Base-by-base conservation (phyloP, 179 eudicot species). In the Kewa caespitosa region DNA sequence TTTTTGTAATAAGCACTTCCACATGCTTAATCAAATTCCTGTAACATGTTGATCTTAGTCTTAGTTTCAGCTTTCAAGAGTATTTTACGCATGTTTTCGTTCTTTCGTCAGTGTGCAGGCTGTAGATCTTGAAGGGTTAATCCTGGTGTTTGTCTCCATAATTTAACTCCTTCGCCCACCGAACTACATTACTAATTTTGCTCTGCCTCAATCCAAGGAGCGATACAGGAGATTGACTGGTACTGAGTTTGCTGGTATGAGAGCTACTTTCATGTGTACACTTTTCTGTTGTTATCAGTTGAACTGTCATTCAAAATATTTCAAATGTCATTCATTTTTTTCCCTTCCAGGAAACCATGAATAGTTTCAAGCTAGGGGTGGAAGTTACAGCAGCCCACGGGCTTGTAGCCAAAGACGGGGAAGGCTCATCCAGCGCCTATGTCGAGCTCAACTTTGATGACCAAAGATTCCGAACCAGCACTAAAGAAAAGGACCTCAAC, bases 361-460 rank as follows among this genome's bases (percentile, higher is more conserved):
- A 70, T 83, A 92, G 85, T 70, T 80, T 84, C 67, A 92, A 91
- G 90, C 86, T 92, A 70, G 97, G 89, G 6, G 97, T 92, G 42
- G 92, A 91, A 75, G 96, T 92, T 12, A 87, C 82, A 25, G 85
- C 89, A 37, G 97, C 97, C 43, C 90, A 92, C 69, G 90, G 81
- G 64, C 91, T 92, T n/a, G 37, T 78, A 30, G 76, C 92, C 33
- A 91, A 86, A 85, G 92, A 91, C 27, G 90, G 88, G 25, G 89
- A 89, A 50, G 96, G 91, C 75, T 88, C 91, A 20, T 87, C 96
- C 13, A 92, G 70, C 68, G 74, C 93, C 37, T 89, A 59, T 73
- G 96, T 92, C 52, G 97, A 92, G 85, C 93, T 92, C 20, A 86
- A 85, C 48, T 89, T 92, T 46, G 93, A 90, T 61, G 85, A 75